Conservation (phyloP, 1,284 basidiomycete species). For the Irpex sp. region DNA sequence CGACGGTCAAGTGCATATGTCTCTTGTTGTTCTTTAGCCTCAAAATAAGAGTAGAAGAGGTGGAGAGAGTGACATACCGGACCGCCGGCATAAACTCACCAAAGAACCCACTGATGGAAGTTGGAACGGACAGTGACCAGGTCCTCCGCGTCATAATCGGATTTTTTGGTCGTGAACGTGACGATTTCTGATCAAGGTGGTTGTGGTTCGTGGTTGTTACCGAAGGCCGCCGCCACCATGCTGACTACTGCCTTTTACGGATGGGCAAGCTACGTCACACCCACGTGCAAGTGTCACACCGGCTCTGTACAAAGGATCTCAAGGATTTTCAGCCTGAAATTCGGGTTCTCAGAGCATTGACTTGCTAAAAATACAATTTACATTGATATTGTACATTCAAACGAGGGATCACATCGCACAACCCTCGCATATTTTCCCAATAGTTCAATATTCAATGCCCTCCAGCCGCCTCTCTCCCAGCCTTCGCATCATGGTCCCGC, state of each 20-base stretch:
- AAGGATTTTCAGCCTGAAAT: no score
- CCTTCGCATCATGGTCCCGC: conserved; percentile 26
- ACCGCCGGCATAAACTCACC: neutral
- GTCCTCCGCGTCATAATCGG: neutral
- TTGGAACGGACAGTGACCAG: neutral
- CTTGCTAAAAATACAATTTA: no score
- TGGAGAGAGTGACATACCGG: neutral
- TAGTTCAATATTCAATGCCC: neutral
- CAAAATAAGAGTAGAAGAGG: neutral
- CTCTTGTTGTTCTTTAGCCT: neutral
- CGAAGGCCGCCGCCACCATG: neutral
- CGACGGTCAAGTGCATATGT: neutral
- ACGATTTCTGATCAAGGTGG: neutral
- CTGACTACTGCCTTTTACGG: neutral
- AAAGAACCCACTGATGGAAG: neutral
- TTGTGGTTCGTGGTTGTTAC: neutral
- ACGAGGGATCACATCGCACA: no score
- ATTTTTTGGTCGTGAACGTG: neutral
- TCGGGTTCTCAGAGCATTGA: no score
- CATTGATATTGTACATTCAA: no score
- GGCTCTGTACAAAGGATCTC: neutral
- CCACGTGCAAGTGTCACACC: neutral
- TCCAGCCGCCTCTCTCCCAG: conserved; percentile 11
- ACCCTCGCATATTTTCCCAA: neutral
- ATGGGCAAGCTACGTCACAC: neutral